phyloP scores from a whole-genome alignment of 768 basidiomycete genomes.

The Suillus cothurnatus region DNA sequence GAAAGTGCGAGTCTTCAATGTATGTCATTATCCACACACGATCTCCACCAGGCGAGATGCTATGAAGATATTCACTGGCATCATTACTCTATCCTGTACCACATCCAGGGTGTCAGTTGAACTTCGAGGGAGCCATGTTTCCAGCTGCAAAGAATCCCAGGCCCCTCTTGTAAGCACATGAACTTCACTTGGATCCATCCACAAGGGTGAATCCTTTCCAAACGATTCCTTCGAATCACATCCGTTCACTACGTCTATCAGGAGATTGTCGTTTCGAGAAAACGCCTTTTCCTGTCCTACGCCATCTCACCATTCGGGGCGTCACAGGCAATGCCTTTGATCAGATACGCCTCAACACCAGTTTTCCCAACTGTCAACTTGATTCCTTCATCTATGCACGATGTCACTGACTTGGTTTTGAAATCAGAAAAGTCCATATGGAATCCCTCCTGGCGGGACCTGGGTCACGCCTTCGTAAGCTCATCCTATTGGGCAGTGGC shows the following conservation, averaged over 20 bases:
- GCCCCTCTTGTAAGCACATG: conserved; percentile 29
- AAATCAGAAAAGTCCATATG: conserved; percentile 38
- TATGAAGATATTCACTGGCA: background rate
- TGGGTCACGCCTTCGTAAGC: conserved; percentile 26
- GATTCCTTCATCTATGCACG: conserved; percentile 38
- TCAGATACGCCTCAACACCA: conserved; percentile 25
- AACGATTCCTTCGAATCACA: conserved; percentile 22
- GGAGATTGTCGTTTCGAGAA: conserved; percentile 31
- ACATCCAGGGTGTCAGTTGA: conserved; percentile 22
- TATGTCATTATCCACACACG: conserved; percentile 23
- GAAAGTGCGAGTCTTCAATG: conserved; percentile 38
- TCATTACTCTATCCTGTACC: conserved; percentile 20
- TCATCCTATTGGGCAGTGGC: conserved; percentile 39
- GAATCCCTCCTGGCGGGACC: conserved; percentile 28
- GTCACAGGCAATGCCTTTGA: conserved; percentile 41
- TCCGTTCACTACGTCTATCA: conserved; percentile 38
- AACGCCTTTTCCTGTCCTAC: conserved; percentile 20
- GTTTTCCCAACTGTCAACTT: conserved; percentile 33
- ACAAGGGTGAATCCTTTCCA: conserved; percentile 34
- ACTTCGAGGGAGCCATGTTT: conserved; percentile 43
- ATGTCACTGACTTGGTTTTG: conserved; percentile 37
- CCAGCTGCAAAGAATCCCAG: conserved; percentile 18
- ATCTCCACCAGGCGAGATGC: conserved; percentile 13
- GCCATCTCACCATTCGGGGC: conserved; percentile 27
- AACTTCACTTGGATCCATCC: conserved; percentile 34